phyloP scores from a whole-genome alignment of 805 yeast species.

The Candida boidinii region DNA sequence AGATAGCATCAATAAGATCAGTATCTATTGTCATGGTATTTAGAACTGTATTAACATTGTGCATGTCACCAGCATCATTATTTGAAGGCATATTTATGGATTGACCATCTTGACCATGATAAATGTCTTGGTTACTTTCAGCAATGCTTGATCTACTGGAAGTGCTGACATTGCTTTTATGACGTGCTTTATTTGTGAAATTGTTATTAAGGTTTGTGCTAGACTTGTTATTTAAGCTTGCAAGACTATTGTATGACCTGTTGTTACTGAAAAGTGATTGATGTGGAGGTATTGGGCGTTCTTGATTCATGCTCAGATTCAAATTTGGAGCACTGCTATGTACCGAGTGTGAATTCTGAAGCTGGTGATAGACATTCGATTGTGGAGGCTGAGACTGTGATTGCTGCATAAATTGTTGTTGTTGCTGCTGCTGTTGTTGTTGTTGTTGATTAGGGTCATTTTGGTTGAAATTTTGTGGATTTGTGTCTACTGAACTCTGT shows the following conservation, averaged over 20 bases:
- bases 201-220: neutral
- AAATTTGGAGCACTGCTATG: too few species aligned
- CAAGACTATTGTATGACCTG: constrained; percentile 1
- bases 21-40: constrained; percentile 20
- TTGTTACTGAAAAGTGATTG: constrained; percentile 1
- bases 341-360: too few species aligned
- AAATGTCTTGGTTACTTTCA: too few species aligned
- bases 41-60: constrained; percentile 18
- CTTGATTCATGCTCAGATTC: too few species aligned
- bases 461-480: neutral
- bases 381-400: neutral
- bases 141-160: too few species aligned
- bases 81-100: neutral
- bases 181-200: neutral
- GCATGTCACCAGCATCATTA: constrained; percentile 2
- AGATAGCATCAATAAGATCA: constrained; percentile 23
- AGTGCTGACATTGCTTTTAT: neutral
- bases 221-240: neutral
- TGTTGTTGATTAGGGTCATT: neutral
- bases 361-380: too few species aligned
- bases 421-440: neutral
- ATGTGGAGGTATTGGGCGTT: too few species aligned
- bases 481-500: neutral
- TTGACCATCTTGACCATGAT: neutral
- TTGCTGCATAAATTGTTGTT: neutral